Evolutionary conservation across 2,329 filamentous ascomycete species (phyloP), one percentile per base, ranked within the genome.

Genomic region (Cercospora zeae-maydis): DNA sequence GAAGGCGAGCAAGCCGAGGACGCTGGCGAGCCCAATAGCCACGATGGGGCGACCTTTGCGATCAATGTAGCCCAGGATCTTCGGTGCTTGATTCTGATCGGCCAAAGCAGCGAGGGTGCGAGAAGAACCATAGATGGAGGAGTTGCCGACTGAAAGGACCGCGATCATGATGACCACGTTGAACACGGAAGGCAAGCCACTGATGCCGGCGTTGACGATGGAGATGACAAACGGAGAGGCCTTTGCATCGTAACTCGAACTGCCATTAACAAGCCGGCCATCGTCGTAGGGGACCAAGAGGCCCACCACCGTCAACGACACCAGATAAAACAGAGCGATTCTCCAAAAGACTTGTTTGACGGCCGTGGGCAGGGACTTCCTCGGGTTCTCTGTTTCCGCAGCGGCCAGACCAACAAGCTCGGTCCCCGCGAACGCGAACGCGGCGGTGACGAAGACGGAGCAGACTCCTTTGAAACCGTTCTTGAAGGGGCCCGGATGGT

Each of bases 61-160:
- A 73, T 89, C 86, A 66, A 89, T 83, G 70, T 87, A 86, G 31
- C 81, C 79, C n/a, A 88, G 78, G 66, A 85, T 78, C 64, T 76
- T 79, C 10, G 86, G 86, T 0, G 82, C 86, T 69, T 81, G 80
- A 49, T 77, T 73, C 75, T 96, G 81, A 39, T 72, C 92, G 52
- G 93, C 92, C 1, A 98, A 84, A 3, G 93, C 92, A 21, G 92
- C 92, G 9, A 98, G 85, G 1, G 93, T 97, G 69, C 93, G 88
- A 2, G 91, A 96, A 24, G 91, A 93, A 54, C 72, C 73, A 58
- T 74, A 75, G 54, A 72, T 82, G 67, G 80, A 80, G 1, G 83
- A 86, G 68, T 86, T 85, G 69, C 83, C 85, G 51, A 87, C 84
- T 39, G 80, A 83, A 55, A 87, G 76, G 34, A 87, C 85, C 4